A percentile compares a stretch with the other conserved stretches of the same genome.
phyloP scores from a whole-genome alignment of 2,329 filamentous ascomycete species.

The Arthrobotrys conoides region DNA sequence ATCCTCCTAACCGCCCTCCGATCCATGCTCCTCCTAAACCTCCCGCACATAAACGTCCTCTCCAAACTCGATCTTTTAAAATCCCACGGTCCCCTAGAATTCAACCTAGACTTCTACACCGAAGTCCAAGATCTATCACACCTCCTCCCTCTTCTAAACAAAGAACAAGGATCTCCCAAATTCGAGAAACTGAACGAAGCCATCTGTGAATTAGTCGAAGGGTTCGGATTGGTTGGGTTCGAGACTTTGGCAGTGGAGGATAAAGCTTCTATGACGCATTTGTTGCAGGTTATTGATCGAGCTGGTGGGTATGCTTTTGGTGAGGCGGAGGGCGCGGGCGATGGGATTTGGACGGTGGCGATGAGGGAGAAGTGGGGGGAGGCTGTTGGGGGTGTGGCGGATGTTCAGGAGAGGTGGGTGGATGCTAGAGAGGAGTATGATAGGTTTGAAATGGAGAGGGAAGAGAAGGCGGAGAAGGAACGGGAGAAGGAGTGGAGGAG shows the following conservation, averaged over 20 bases:
- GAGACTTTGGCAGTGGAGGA: slow-evolving; percentile 97
- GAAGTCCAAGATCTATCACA: slow-evolving; percentile 94
- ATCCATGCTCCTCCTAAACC: slow-evolving; percentile 98
- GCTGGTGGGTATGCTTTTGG: slow-evolving; percentile 95
- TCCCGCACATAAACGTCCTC: slow-evolving; percentile 93
- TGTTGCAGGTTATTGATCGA: slow-evolving; percentile 89
- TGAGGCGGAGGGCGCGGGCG: slow-evolving; percentile 89
- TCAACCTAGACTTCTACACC: slow-evolving; percentile 97
- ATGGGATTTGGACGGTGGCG: slow-evolving; percentile 96
- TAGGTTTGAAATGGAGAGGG: slow-evolving; percentile 76
- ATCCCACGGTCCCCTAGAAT: slow-evolving; percentile 81
- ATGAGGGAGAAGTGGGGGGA: slow-evolving; percentile 80
- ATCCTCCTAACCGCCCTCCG: slow-evolving; percentile 92
- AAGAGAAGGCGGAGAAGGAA: slow-evolving; percentile 65
- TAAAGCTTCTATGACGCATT: slow-evolving; percentile 94
- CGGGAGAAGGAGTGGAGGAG: slow-evolving; percentile 62
- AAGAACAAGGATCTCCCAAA: slow-evolving; percentile 81
- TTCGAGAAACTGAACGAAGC: slow-evolving; percentile 88
- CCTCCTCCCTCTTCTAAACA: slow-evolving; percentile 81
- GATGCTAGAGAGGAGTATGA: slow-evolving; percentile 91
- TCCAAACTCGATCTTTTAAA: slow-evolving; percentile 97
- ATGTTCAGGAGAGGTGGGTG: slow-evolving; percentile 96
- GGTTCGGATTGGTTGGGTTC: slow-evolving; percentile 89
- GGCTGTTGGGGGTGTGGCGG: slow-evolving; percentile 82
- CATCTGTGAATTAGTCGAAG: slow-evolving; percentile 87